These are phyloP conservation scores for Neurospora sp. DNA, from an alignment of 495 filamentous ascomycete species.

Conservation along the genomic window DNA sequence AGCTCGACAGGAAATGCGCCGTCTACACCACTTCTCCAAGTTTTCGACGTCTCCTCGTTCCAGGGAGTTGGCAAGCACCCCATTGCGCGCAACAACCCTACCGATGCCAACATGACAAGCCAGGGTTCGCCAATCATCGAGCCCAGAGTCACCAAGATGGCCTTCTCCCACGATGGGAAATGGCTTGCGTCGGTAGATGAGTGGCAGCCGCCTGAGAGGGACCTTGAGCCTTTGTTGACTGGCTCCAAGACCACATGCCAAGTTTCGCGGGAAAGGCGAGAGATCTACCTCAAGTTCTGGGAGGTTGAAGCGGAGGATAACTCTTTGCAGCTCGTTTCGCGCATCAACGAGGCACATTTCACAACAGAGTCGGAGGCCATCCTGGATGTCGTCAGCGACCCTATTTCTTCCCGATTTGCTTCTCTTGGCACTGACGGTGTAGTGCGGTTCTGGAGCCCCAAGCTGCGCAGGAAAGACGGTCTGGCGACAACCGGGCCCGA, in stretches of 20 bases:
- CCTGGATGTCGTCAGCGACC: constrained; percentile 60
- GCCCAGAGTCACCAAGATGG: constrained; percentile 62
- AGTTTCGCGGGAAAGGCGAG: constrained; percentile 42
- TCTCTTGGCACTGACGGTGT: constrained; percentile 72
- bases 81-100: constrained; percentile 76
- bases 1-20: constrained; percentile 25
- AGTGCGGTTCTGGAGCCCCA: constrained; percentile 70
- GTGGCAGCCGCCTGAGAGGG: constrained; percentile 64
- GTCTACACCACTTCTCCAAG: constrained; percentile 52
- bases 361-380: constrained; percentile 42
- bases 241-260: constrained; percentile 24
- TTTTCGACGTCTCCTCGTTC: constrained; percentile 65
- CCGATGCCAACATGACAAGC: constrained; percentile 62
- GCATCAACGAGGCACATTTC: constrained; percentile 76
- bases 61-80: constrained; percentile 74
- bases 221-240: constrained; percentile 41
- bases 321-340: constrained; percentile 63
- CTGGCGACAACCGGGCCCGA: constrained; percentile 43
- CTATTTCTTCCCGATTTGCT: constrained; percentile 57
- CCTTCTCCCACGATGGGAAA: constrained; percentile 64
- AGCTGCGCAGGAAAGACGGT: constrained; percentile 51
- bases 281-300: constrained; percentile 90
- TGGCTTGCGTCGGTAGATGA: constrained; percentile 91
- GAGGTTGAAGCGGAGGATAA: constrained; percentile 52
- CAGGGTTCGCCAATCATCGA: constrained; percentile 57